phyloP scores from a whole-genome alignment of 2,329 filamentous ascomycete genomes.

The Diaporthe citri region DNA sequence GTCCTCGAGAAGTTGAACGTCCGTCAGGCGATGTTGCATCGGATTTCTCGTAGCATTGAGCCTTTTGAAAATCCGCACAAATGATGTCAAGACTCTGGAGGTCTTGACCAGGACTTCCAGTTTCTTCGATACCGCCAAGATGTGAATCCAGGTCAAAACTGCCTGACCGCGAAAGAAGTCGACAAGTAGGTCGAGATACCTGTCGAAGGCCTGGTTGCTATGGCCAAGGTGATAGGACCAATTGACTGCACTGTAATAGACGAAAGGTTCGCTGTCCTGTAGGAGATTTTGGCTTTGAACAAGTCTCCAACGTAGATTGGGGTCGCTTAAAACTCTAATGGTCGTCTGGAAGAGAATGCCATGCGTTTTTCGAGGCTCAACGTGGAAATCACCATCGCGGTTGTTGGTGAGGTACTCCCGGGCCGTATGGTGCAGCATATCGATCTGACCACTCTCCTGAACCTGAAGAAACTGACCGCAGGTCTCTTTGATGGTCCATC shows the following conservation, averaged over 20 bases:
- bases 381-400: neutral
- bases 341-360: neutral
- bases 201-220: neutral
- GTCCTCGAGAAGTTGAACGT: neutral
- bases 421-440: constrained; percentile 52
- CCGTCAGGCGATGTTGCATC: neutral
- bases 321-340: neutral
- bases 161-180: neutral
- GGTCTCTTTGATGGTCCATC: neutral
- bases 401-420: constrained; percentile 48
- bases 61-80: neutral
- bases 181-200: neutral
- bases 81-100: neutral
- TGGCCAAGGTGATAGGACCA: neutral
- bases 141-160: neutral
- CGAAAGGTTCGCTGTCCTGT: neutral
- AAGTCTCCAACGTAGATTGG: neutral
- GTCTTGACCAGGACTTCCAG: neutral
- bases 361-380: neutral
- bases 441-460: constrained; percentile 46
- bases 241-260: neutral
- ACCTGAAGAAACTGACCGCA: constrained; percentile 48
- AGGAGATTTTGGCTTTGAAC: neutral
- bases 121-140: neutral
- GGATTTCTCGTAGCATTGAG: neutral